phyloP scores from a whole-genome alignment of 1,284 basidiomycete genomes.

The Entoloma clypeatum region DNA sequence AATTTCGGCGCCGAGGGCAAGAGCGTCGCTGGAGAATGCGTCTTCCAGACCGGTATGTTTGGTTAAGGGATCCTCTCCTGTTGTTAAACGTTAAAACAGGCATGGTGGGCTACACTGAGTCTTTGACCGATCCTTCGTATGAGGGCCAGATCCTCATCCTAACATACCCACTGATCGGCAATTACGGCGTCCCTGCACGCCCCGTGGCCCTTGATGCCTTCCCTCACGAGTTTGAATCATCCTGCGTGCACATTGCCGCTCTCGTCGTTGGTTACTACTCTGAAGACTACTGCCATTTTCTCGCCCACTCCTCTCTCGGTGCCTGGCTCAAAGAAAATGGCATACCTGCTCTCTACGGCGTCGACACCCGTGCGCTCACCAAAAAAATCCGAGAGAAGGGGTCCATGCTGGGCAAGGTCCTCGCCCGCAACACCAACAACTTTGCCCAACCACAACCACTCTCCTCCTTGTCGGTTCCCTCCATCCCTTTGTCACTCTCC shows the following conservation, averaged over 20 bases:
- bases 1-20: conserved; percentile 92
- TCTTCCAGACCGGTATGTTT: conserved; percentile 95
- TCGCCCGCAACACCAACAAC: conserved; percentile 54
- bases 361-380: conserved; percentile 96
- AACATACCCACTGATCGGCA: conserved; percentile 96
- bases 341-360: conserved; percentile 92
- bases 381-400: conserved; percentile 96
- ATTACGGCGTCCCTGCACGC: conserved; percentile 96
- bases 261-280: conserved; percentile 95
- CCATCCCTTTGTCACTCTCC: conserved; percentile 33
- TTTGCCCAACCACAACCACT: conserved; percentile 34
- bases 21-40: conserved; percentile 95
- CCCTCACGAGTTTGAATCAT: conserved; percentile 88
- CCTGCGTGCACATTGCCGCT: conserved; percentile 89
- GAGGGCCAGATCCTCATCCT: conserved; percentile 97
- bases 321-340: conserved; percentile 95
- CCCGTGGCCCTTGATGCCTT: conserved; percentile 50
- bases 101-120: conserved; percentile 99
- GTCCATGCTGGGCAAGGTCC: conserved; percentile 83
- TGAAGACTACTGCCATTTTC: conserved; percentile 92
- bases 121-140: conserved; percentile 98
- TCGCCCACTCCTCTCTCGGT: conserved; percentile 85
- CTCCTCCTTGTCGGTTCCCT: too few relatives aligned
- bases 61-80: conserved; percentile 9
- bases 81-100: conserved; percentile 46